Conservation (phyloP, 306 rosid genomes). For the Quercus engelmannii region DNA sequence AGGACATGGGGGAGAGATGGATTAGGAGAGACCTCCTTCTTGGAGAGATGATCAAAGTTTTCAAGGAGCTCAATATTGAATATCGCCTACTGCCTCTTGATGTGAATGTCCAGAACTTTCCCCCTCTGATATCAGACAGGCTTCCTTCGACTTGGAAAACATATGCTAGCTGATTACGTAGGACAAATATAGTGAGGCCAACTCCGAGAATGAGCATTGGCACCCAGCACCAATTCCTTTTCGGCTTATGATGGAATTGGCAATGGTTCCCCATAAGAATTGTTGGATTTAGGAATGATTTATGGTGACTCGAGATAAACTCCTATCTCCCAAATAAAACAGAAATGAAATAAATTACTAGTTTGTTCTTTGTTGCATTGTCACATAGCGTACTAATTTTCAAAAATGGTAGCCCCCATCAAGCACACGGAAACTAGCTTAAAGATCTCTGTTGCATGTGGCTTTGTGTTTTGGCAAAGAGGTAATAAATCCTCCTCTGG, state of each 20-base stretch:
- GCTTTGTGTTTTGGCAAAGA: too few species aligned
- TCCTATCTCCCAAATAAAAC: not conserved
- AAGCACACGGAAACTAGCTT: too few species aligned
- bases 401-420: too few species aligned
- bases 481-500: too few species aligned
- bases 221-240: not conserved
- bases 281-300: not conserved
- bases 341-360: too few species aligned
- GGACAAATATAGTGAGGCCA: too few species aligned
- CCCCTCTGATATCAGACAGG: not conserved
- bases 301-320: not conserved
- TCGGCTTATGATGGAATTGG: not conserved
- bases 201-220: too few species aligned
- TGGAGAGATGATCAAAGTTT: conserved; percentile 29
- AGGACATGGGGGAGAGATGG: conserved; percentile 33
- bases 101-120: conserved; percentile 11
- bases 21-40: conserved; percentile 24
- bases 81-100: conserved; percentile 36
- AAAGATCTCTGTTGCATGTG: too few species aligned
- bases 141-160: conserved; percentile 19
- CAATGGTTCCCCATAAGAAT: not conserved
- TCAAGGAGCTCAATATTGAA: conserved; percentile 28
- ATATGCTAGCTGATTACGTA: not conserved
- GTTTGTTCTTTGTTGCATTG: too few species aligned
- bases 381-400: too few species aligned